Evolutionary conservation across 352 stramenopile genomes (phyloP).

Genomic region (Phytophthora vignae): DNA sequence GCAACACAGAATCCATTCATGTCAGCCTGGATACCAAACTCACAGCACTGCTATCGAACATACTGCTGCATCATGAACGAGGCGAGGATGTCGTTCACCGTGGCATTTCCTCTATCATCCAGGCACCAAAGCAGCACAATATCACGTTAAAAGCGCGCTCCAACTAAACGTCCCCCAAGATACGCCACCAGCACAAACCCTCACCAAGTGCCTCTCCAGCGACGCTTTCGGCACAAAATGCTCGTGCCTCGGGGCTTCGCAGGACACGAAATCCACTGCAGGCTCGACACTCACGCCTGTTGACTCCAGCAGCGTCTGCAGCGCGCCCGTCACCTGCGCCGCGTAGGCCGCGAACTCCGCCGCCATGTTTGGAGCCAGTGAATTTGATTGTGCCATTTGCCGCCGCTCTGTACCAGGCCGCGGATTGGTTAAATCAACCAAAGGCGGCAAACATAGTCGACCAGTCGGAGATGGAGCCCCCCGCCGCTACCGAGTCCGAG

Average conservation of each 20-base stretch:
- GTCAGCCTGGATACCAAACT: conserved; percentile 3
- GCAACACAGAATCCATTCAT: background rate
- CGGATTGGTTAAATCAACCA: conserved; percentile 18
- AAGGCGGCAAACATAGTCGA: conserved; percentile 41
- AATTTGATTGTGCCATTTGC: conserved; percentile 52
- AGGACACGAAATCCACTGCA: conserved; percentile 46
- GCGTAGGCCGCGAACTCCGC: conserved; percentile 37
- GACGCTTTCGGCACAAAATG: conserved; percentile 51
- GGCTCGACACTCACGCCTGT: conserved; percentile 47
- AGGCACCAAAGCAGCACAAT: background rate
- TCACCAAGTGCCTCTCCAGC: conserved; percentile 57
- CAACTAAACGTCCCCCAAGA: background rate
- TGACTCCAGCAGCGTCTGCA: conserved; percentile 44
- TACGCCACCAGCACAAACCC: background rate
- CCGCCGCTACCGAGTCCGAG: background rate
- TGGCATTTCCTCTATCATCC: conserved; percentile 41
- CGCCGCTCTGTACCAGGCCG: conserved; percentile 8
- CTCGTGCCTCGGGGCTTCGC: conserved; percentile 20
- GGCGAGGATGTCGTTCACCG: conserved; percentile 26
- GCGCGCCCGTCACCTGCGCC: conserved; percentile 29
- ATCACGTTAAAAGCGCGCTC: no score
- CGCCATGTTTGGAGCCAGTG: conserved; percentile 38
- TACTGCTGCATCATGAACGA: conserved; percentile 35
- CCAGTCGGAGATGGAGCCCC: conserved; percentile 25
- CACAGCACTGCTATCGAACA: background rate